A percentile compares a stretch with the other conserved stretches of the same genome.
These are phyloP conservation scores for Warburgia ugandensis DNA, from an alignment of 164 flowering plant species.

Conservation along the genomic window DNA sequence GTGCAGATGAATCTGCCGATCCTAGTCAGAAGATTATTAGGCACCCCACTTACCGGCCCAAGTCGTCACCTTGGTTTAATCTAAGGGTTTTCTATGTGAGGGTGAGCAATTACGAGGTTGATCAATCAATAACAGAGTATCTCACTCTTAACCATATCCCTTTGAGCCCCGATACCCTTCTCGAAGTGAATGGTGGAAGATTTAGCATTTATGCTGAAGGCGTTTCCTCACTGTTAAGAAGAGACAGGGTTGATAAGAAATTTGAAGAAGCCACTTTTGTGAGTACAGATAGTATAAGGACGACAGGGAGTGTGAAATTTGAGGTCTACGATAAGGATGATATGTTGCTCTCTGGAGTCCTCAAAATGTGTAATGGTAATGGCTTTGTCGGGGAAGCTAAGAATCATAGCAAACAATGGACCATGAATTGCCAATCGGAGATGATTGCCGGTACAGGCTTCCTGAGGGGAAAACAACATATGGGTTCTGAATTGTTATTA, in stretches of 20 bases:
- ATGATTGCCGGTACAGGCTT: conserved; percentile 37
- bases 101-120: conserved; percentile 55
- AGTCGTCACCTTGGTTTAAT: conserved; percentile 62
- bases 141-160: conserved; percentile 75
- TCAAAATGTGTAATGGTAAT: conserved; percentile 51
- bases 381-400: conserved; percentile 33
- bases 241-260: conserved; percentile 69
- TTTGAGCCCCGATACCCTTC: conserved; percentile 50
- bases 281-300: conserved; percentile 66
- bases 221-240: conserved; percentile 44
- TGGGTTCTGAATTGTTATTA: conserved; percentile 33
- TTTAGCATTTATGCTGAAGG: conserved; percentile 53
- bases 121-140: conserved; percentile 58
- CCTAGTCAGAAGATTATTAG: conserved; percentile 23
- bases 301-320: conserved; percentile 67
- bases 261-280: conserved; percentile 80
- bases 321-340: conserved; percentile 64
- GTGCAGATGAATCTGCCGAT: conserved; percentile 25
- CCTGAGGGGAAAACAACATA: conserved; percentile 45
- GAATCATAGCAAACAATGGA: conserved; percentile 41
- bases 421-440: conserved; percentile 55
- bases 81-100: conserved; percentile 79
- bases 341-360: conserved; percentile 52
- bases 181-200: conserved; percentile 70
- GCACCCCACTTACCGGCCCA: conserved; percentile 26